Evolutionary conservation across 2,329 filamentous ascomycete genomes (phyloP).

Genomic region (Bimuria novae-zelandiae): DNA sequence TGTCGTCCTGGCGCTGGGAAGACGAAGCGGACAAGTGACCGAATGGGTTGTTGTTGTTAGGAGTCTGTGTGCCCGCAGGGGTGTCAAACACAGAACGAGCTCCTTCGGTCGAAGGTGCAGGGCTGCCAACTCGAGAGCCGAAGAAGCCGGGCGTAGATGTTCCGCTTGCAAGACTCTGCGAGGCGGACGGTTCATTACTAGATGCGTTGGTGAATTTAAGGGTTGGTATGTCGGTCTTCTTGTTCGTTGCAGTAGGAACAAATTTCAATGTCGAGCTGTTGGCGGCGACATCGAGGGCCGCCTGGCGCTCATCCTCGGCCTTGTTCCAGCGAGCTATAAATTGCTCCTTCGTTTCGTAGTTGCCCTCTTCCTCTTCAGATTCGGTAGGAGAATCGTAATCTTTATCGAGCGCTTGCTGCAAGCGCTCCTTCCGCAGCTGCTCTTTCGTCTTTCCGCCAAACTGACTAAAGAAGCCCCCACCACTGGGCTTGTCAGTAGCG

Average conservation of each 20-base stretch:
- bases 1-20: slow-evolving; percentile 32
- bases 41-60: slow-evolving; percentile 38
- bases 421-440: slow-evolving; percentile 39
- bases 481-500: background rate
- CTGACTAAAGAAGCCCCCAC: slow-evolving; percentile 28
- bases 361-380: slow-evolving; percentile 41
- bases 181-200: background rate
- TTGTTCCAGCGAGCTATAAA: slow-evolving; percentile 40
- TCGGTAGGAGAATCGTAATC: background rate
- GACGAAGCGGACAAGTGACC: slow-evolving; percentile 42
- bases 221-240: background rate
- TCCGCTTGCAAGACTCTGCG: slow-evolving; percentile 20
- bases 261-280: slow-evolving; percentile 26
- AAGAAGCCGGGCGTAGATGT: slow-evolving; percentile 30
- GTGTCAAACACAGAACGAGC: slow-evolving; percentile 40
- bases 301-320: slow-evolving; percentile 35
- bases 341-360: slow-evolving; percentile 41
- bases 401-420: slow-evolving; percentile 38
- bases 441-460: slow-evolving; percentile 41
- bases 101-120: slow-evolving; percentile 34
- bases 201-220: slow-evolving; percentile 1
- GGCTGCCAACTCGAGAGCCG: slow-evolving; percentile 32
- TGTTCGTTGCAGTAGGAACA: slow-evolving; percentile 25
- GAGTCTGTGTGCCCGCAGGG: slow-evolving; percentile 24
- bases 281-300: slow-evolving; percentile 15